Evolutionary conservation across 306 rosid genomes (phyloP).

Genomic region (Morella rubra): DNA sequence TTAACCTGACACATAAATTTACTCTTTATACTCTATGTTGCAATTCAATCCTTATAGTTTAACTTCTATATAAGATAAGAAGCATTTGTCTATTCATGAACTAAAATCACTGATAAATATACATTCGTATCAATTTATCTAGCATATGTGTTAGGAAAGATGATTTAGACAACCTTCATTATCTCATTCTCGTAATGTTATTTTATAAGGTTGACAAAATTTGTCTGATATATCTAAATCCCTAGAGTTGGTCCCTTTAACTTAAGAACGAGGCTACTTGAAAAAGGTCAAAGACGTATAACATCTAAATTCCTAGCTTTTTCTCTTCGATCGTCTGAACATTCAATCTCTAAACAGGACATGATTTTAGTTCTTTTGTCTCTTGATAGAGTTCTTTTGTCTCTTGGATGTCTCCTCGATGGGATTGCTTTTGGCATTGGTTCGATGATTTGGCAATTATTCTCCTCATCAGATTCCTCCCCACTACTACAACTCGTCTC

Average conservation of each 20-base stretch:
- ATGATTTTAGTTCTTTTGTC: too few species aligned
- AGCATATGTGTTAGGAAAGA: too few species aligned
- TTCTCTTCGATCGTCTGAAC: not conserved
- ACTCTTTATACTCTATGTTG: too few species aligned
- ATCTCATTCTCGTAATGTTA: not conserved
- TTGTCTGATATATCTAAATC: not conserved
- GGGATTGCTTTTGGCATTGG: slow-evolving; percentile 35
- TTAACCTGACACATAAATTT: too few species aligned
- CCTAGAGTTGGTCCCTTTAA: not conserved
- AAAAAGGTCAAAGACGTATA: not conserved
- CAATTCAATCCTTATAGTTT: too few species aligned
- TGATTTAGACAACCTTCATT: too few species aligned
- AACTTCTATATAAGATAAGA: too few species aligned
- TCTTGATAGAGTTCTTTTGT: slow-evolving; percentile 22
- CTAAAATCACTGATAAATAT: too few species aligned
- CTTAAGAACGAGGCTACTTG: not conserved
- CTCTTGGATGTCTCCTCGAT: slow-evolving; percentile 11
- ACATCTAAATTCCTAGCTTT: not conserved
- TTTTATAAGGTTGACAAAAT: not conserved
- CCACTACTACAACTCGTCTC: not conserved
- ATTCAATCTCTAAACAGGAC: slow-evolving; percentile 17
- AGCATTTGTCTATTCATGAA: too few species aligned
- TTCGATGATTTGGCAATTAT: slow-evolving; percentile 35
- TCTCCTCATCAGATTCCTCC: not conserved
- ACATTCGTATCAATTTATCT: too few species aligned